Evolutionary conservation across 352 stramenopile genomes (phyloP), one percentile per base, ranked within the genome.

Genomic region (Phytopythium helicoides): DNA sequence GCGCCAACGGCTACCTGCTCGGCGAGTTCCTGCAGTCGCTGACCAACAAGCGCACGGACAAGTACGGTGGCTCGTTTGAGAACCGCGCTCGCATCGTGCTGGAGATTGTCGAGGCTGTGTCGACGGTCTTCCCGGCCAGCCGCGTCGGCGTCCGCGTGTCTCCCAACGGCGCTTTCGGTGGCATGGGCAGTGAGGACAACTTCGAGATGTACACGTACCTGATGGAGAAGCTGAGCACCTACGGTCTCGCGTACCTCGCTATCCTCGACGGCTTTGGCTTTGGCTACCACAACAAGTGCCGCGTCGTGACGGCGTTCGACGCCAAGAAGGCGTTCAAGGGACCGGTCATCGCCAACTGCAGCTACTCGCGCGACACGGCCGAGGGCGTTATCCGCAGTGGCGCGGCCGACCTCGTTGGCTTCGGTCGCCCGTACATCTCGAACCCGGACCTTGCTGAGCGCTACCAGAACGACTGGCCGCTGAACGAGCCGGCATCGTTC

Each of bases 1-100:
- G 23, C 10, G 92, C 85, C 5, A 96, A 97, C 52, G 92, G 91
- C 1, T 98, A 97, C 51, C 65, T 98, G 25, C 62, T 98, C 47
- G 87, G 97, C 57, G 68, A 96, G 61, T 96, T 97, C 63, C 56
- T 97, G 26, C 73, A 92, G 56, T 71, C 62, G 14, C 53, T 28
- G 11, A 53, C 58, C 38, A 96, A 96, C 67, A 65, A 67, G 31
- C 74, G 80, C 36, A 86, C 66, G 1, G 69, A 95, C 70, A 61
- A 86, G 52, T 96, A 96, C 52, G 89, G 87, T 12, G 87, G 89
- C 21, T 86, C 62, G 42, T 68, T 89, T 26, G 86, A 95, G 60
- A 95, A 96, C 63, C 82, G 89, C 16, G 61, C 63, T 12, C 69
- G 76, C 23, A 72, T 97, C n/a, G 58, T 95, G 28, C 45, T 73